Percentiles rank a stretch among this genome's conserved stretches.
phyloP scores from a whole-genome alignment of 805 yeast genomes.

The Candida nonsorbophila region DNA sequence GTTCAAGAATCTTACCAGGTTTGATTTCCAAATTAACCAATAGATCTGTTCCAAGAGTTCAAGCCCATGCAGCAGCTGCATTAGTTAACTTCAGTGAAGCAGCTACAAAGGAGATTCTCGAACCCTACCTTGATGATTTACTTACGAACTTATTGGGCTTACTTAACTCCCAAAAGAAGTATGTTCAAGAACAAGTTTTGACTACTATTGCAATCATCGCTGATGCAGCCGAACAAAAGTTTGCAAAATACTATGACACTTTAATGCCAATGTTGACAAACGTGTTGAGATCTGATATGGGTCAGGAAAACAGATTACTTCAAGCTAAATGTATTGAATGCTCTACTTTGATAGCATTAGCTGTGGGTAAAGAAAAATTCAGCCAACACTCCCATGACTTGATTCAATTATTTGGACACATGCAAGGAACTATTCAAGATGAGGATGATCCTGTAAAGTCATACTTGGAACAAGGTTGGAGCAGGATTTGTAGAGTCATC shows the following conservation, averaged over 20 bases:
- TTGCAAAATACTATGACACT: constrained; percentile 88
- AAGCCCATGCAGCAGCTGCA: constrained; percentile 98
- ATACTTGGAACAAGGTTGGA: constrained; percentile 94
- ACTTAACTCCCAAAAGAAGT: constrained; percentile 80
- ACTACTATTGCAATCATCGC: constrained; percentile 97
- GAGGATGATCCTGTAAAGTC: constrained; percentile 87
- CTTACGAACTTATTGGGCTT: constrained; percentile 68
- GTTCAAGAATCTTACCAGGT: constrained; percentile 78
- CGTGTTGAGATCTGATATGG: constrained; percentile 74
- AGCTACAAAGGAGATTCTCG: constrained; percentile 79
- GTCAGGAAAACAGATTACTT: constrained; percentile 69
- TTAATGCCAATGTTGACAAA: constrained; percentile 84
- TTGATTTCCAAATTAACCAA: constrained; percentile 73
- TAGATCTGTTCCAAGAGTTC: constrained; percentile 82
- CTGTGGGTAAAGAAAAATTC: constrained; percentile 91
- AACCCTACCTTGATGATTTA: constrained; percentile 86
- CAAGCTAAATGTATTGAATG: constrained; percentile 96
- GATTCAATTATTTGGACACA: constrained; percentile 61
- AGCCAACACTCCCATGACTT: constrained; percentile 68
- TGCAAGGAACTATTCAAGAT: constrained; percentile 56
- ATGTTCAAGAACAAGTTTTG: constrained; percentile 94
- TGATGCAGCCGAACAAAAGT: constrained; percentile 87
- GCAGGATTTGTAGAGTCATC: constrained; percentile 80
- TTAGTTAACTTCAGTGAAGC: constrained; percentile 92
- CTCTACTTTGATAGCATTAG: constrained; percentile 86